These are phyloP conservation scores for Aegilops bicornis DNA, from an alignment of 176 grass and related monocot genomes.

Conservation along the genomic window DNA sequence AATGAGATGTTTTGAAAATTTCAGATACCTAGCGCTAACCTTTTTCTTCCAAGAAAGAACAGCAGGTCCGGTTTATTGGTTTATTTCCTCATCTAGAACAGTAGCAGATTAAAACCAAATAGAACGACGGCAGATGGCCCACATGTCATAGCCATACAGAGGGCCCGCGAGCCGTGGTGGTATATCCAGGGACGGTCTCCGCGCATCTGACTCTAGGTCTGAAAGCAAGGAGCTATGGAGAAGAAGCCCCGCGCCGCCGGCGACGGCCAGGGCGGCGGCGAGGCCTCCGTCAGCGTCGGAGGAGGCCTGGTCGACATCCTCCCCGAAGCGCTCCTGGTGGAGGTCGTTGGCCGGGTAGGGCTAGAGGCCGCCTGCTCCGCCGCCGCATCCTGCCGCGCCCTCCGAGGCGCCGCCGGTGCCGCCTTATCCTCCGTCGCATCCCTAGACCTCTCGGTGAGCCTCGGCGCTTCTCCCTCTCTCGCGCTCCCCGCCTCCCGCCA, in stretches of 20 bases:
- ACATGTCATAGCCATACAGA: neutral
- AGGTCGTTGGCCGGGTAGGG: slow-evolving; percentile 65
- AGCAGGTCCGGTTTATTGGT: too few species aligned
- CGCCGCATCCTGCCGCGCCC: slow-evolving; percentile 72
- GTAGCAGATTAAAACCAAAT: neutral
- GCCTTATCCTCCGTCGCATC: slow-evolving; percentile 24
- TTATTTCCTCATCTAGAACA: too few species aligned
- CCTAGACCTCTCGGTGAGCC: slow-evolving; percentile 37
- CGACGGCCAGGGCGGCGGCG: slow-evolving; percentile 11
- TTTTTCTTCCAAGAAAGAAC: too few species aligned
- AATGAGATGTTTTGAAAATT: too few species aligned
- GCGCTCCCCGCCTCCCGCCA: neutral
- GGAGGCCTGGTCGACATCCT: slow-evolving; percentile 49
- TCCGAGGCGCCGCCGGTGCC: slow-evolving; percentile 34
- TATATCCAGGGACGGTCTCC: neutral
- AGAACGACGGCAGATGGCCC: neutral
- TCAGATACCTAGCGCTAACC: too few species aligned
- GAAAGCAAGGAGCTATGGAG: slow-evolving; percentile 38
- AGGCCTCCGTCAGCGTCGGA: neutral
- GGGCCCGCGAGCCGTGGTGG: neutral
- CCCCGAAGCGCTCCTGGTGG: slow-evolving; percentile 68
- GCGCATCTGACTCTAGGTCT: slow-evolving; percentile 11
- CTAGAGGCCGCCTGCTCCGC: slow-evolving; percentile 76
- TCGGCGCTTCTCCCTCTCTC: neutral
- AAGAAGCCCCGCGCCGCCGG: slow-evolving; percentile 42